Evolutionary conservation across 441 rosid genomes (phyloP), one percentile per base, ranked within the genome.

Genomic region (Croton laevigatus): DNA sequence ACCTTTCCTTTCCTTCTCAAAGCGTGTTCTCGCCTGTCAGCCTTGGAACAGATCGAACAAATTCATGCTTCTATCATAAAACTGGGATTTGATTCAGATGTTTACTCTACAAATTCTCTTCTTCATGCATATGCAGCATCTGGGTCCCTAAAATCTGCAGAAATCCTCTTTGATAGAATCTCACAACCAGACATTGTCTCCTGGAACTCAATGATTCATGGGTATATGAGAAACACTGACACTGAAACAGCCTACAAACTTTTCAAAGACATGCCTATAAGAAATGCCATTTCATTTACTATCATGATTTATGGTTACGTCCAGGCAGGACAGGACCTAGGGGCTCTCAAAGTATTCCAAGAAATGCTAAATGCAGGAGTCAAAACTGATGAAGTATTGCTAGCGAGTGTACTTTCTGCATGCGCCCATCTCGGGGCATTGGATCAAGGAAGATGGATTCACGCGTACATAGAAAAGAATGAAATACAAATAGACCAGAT

Each of bases 1-100:
- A 89, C 97, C 7, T 90, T 86, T 72, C 97, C 93, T 27, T 88
- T 86, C 71, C 84, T 92, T 73, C 80, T 91, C 17, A 91, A 89
- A 44, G 88, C 88, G 6, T 73, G 85, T 51, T 78, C 89, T 20
- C 85, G 82, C 77, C 34, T 81, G 70, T 76, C 83, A 55, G 82
- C 83, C 64, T 70, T 69, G 70, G 69, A 70, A 60, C 66, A 85
- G 54, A 89, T 88, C 0, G 79, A 76, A 62, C 80, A 22, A 77
- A 70, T 88, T 11, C 94, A 88, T 78, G 85, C 83, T 13, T 72
- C 66, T 42, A 75, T 78, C 19, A 3, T 85, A 16, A 76, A 76
- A 81, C 82, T 70, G 66, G 95, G 97, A 76, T 84, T 80, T 72
- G 79, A 78, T 53, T 79, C 88, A 13, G 77, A 85, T 75, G 66